Evolutionary conservation across 257 asterid species (phyloP).

Genomic region (Fraxinus americana): DNA sequence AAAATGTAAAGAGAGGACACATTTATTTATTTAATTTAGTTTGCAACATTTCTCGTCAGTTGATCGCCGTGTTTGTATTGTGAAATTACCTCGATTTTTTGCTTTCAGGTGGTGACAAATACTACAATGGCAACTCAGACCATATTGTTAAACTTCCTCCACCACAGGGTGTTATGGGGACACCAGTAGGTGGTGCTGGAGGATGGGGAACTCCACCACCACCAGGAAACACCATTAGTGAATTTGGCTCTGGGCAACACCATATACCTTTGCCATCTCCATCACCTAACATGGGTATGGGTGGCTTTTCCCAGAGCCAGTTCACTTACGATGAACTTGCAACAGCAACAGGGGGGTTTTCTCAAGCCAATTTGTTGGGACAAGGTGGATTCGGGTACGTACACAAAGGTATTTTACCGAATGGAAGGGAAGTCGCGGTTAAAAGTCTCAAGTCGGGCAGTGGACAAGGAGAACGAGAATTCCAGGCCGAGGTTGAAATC

Average conservation of each 20-base stretch:
- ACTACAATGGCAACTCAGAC: constrained; percentile 31
- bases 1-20: no score
- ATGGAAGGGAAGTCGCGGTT: constrained; percentile 68
- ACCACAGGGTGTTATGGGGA: constrained; percentile 51
- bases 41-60: no score
- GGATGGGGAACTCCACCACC: constrained; percentile 33
- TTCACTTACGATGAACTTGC: constrained; percentile 75
- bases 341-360: constrained; percentile 65
- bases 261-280: constrained; percentile 30
- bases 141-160: constrained; percentile 38
- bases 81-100: neutral
- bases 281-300: constrained; percentile 44
- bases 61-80: no score
- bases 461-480: constrained; percentile 95
- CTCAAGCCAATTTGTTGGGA: constrained; percentile 68
- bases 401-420: constrained; percentile 69
- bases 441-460: constrained; percentile 88
- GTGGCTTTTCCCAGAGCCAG: constrained; percentile 49
- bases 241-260: constrained; percentile 44
- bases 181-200: constrained; percentile 27
- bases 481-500: constrained; percentile 95
- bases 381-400: constrained; percentile 96
- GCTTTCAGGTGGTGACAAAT: constrained; percentile 38
- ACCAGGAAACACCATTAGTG: constrained; percentile 38
- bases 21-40: no score